Base-by-base conservation (phyloP, 2,329 filamentous ascomycete species). In the Phoma herbarum region DNA sequence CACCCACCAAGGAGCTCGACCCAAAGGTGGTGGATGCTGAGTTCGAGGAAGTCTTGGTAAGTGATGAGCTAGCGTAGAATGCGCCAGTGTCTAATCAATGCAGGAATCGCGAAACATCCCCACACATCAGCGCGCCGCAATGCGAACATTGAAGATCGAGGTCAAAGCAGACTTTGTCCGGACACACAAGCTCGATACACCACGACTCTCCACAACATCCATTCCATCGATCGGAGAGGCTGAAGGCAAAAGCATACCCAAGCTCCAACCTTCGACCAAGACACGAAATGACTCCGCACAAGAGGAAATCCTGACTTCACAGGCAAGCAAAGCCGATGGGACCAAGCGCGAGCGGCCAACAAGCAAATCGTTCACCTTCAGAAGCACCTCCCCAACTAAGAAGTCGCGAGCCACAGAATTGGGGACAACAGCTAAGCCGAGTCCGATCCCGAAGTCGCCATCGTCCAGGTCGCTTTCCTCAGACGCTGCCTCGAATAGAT, bases 151-250 rank as follows among this genome's bases (percentile, higher is more conserved):
- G 60, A 92, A 91, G 62, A 85, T 92, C 64, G 90, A 91, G 33
- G 93, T 98, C 81, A 99, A 99, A 79, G 91, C 93, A 74, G 93
- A 98, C 73, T 96, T 99, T 70, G 93, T 98, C 69, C 89, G 90
- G 52, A 93, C 96, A 75, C 91, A 97, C 74, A 92, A 91, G 88
- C 84, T 77, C 81, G 82, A 75, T 83, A 79, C 64, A 81, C 63
- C 79, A 76, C 65, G 82, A 80, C 68, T 75, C 81, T 66, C 82
- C 80, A 70, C 75, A 81, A 70, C 79, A 77, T 72, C 82, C 65
- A 74, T 67, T 10, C 45, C 56, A 16, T 66, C 70, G 2, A 61
- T 69, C n/a, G 68, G 58, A n/a, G 71, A 73, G n/a, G 78, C 75
- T 79, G 56, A 59, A 4, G 45, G 42, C 20, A 49, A 52, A 23